A percentile compares a stretch with the other conserved stretches of the same genome.
Conservation (phyloP, 257 asterid species). For the Schizonepeta tenuifolia region DNA sequence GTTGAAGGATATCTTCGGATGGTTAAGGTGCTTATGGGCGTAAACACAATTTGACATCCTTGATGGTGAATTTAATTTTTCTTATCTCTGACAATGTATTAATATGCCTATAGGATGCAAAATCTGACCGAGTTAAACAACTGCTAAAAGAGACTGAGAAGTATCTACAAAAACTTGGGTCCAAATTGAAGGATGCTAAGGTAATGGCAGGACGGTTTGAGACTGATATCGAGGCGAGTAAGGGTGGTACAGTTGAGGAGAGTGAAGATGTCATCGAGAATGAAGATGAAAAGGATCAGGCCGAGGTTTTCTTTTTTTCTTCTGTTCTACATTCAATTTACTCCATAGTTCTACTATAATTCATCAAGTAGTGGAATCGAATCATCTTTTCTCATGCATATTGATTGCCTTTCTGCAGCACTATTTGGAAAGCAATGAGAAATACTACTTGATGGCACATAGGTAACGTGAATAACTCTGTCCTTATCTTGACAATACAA, state of each 20-base stretch:
- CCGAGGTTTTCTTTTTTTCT: slow-evolving; percentile 62
- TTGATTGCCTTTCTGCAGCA: slow-evolving; percentile 64
- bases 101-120: slow-evolving; percentile 77
- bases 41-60: slow-evolving; percentile 11
- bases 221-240: slow-evolving; percentile 67
- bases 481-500: slow-evolving; percentile 23
- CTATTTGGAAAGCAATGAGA: slow-evolving; percentile 99
- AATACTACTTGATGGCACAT: slow-evolving; percentile 98
- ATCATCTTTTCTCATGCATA: slow-evolving; percentile 30
- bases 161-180: slow-evolving; percentile 92
- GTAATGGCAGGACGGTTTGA: slow-evolving; percentile 69
- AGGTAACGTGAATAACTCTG: slow-evolving; percentile 57
- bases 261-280: slow-evolving; percentile 62
- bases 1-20: slow-evolving; percentile 99
- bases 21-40: slow-evolving; percentile 77
- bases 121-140: slow-evolving; percentile 92
- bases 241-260: slow-evolving; percentile 60
- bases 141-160: slow-evolving; percentile 96
- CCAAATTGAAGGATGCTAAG: slow-evolving; percentile 91
- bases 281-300: slow-evolving; percentile 96
- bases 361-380: background rate
- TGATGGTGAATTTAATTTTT: slow-evolving; percentile 22
- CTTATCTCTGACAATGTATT: slow-evolving; percentile 30
- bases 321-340: slow-evolving; percentile 14
- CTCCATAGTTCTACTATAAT: slow-evolving; percentile 27